Conservation (phyloP, 306 rosid species). For the Cyamopsis tetragonoloba region DNA sequence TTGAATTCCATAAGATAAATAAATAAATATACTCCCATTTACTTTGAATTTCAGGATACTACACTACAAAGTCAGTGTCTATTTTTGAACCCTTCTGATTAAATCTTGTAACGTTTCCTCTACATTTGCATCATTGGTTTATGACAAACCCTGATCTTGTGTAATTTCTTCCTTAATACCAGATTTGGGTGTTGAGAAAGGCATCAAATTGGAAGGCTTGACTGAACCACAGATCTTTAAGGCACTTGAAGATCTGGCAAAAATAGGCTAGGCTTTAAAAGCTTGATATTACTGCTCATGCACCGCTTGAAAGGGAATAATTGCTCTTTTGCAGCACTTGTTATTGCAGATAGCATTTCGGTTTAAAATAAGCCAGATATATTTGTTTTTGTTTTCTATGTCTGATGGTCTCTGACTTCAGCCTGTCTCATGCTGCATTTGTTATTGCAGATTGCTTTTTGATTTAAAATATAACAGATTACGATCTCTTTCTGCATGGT, state of each 20-base stretch:
- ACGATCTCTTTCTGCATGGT: neutral
- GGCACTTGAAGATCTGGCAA: conserved; percentile 77
- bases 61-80: neutral
- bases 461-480: neutral
- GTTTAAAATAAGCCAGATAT: conserved; percentile 6
- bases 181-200: conserved; percentile 89
- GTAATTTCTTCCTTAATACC: conserved; percentile 20
- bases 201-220: conserved; percentile 77
- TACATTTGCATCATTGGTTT: neutral
- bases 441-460: neutral
- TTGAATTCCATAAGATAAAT: neutral
- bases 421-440: neutral
- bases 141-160: neutral
- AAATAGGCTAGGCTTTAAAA: conserved; percentile 60
- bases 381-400: neutral
- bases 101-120: neutral
- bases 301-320: conserved; percentile 41
- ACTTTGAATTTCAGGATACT: neutral
- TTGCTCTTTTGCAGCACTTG: conserved; percentile 20
- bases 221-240: conserved; percentile 72
- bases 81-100: neutral
- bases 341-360: neutral
- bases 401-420: conserved; percentile 6
- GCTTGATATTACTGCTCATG: conserved; percentile 35
- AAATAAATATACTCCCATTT: neutral